Conservation (phyloP, 257 asterid species). For the Cynanchum wilfordii region DNA sequence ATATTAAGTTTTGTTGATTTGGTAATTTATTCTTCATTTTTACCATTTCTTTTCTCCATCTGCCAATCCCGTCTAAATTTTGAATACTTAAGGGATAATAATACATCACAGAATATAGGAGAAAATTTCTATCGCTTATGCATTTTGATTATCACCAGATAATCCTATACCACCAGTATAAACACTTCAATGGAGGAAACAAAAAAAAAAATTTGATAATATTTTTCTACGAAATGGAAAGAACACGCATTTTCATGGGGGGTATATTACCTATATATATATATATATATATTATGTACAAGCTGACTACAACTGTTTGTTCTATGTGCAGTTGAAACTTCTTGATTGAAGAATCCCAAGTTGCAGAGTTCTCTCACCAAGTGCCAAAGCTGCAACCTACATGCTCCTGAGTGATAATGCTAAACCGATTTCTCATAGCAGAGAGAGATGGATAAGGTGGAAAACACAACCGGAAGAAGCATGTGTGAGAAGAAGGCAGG, state of each 20-base stretch:
- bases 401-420: conserved; percentile 75
- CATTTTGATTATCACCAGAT: neutral
- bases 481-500: conserved; percentile 89
- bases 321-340: conserved; percentile 40
- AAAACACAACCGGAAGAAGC: conserved; percentile 83
- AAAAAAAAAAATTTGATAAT: neutral
- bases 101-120: neutral
- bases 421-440: conserved; percentile 52
- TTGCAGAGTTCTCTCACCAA: conserved; percentile 37
- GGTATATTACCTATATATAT: conserved; percentile 7
- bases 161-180: conserved; percentile 8
- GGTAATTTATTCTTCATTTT: neutral
- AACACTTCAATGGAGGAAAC: conserved; percentile 11
- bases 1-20: neutral
- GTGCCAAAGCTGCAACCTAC: conserved; percentile 96
- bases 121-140: conserved; percentile 3
- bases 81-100: too few relatives aligned
- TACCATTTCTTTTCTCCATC: too few relatives aligned
- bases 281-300: conserved; percentile 27
- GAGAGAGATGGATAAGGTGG: conserved; percentile 59
- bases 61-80: too few relatives aligned
- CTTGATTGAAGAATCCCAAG: conserved; percentile 14
- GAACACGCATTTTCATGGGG: conserved; percentile 11
- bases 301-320: conserved; percentile 22
- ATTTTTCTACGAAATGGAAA: neutral